Evolutionary conservation across 176 grass and related monocot genomes (phyloP), one percentile per base, ranked within the genome.

Genomic region (Triticum timopheevii): DNA sequence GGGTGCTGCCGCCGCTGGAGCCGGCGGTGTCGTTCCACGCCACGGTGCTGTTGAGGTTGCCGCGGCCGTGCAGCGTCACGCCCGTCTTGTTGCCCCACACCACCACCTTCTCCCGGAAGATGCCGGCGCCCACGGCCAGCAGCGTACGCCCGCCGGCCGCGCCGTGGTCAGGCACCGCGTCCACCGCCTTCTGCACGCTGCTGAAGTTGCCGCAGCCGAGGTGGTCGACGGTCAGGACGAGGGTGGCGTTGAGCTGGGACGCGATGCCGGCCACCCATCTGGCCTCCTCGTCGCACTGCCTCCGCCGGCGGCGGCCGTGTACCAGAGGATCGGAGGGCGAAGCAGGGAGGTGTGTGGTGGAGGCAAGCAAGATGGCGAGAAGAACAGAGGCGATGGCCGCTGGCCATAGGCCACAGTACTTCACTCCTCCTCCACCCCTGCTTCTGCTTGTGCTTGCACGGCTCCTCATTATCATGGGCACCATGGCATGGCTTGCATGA

Each of bases 31-130:
- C 87, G 78, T 97, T 97, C 95, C 95, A 97, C 5, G 58, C 82
- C 6, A 97, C 74, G 59, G 49, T 72, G 27, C 87, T 97, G 69
- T 88, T 83, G 50, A 92, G 82, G 84, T 95, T 91, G 40, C 95
- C 93, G 31, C 86, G 82, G 38, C 95, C 92, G 73, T 97, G 95
- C 71, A 97, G 35, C 58, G 86, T 85, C 44, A 97, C 20, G 71
- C 69, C 81, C 56, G 90, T 95, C 88, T 95, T 97, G 87, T 91
- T 92, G 65, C 39, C 39, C 89, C 84, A 89, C 49, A 97, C 84
- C 82, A 90, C 69, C 36, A 97, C 93, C 89, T 97, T 95, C 89
- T 95, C 93, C 66, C 93, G 76, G 90, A 90, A 98, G 7, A 93
- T 69, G n/a, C 91, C 91, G n/a, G 89, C 70, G 63, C 91, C 84